Base-by-base conservation (phyloP, 2,329 filamentous ascomycete species). In the Phaeosphaeriaceae sp. region DNA sequence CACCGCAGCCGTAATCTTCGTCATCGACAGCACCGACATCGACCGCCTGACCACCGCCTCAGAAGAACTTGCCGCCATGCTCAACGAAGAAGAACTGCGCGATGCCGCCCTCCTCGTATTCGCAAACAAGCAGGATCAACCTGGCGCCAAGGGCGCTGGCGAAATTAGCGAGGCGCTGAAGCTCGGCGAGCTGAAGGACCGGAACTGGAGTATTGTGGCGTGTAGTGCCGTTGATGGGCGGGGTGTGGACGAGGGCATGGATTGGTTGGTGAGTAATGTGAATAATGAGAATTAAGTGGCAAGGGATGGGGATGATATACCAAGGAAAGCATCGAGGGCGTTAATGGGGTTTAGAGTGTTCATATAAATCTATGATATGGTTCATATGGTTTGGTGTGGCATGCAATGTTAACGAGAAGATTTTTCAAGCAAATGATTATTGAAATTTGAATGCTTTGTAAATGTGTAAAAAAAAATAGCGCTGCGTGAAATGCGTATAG, bases 121-220 rank as follows among this genome's bases (percentile, higher is more conserved):
- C 75, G 94, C 94, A 67, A 99, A 99, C 79, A 99, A 99, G 80
- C 94, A 99, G 76, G 94, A 99, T 77, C 92, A 97, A 76, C 93
- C 93, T 2, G 94, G 94, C 15, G 93, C 94, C 40, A 96, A 96
- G 77, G 94, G 93, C 2, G 94, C 94, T 1, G 94, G 92, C 15
- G 94, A 97, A 74, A 99, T 99, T 58, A 96, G 90, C 47, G 93
- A 97, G 77, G 93, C 92, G 40, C 77, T 99, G 74, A 88, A 88
- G 66, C 77, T 99, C 61, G 92, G 91, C 45, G 92, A 97, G 75
- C 79, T 99, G 71, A 88, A 93, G 66, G 94, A 99, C 75, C 84
- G 94, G 67, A 99, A 97, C 81, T 99, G 94, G 94, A 97, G 92
- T 75, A 99, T 99, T 71, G 92, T 99, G 73, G 93, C 92, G 17